These are phyloP conservation scores for Aspergillaceae sp. DNA, from an alignment of 2,329 filamentous ascomycete genomes.

Conservation along the genomic window DNA sequence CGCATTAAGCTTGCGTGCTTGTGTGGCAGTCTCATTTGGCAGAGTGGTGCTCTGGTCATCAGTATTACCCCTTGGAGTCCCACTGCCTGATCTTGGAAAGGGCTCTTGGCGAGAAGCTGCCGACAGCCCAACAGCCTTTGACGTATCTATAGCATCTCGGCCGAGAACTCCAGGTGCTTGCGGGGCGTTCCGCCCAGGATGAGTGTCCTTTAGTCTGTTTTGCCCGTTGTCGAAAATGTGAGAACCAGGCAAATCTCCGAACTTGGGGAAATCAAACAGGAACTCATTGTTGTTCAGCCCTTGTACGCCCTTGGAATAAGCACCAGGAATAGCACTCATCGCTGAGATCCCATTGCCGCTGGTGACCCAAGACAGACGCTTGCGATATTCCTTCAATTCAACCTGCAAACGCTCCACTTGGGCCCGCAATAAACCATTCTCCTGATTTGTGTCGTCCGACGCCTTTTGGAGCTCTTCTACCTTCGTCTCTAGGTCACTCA, in stretches of 20 bases:
- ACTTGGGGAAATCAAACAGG: slow-evolving; percentile 92
- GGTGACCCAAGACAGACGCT: slow-evolving; percentile 61
- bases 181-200: slow-evolving; percentile 11
- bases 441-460: slow-evolving; percentile 71
- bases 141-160: slow-evolving; percentile 15
- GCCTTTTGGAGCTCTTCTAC: slow-evolving; percentile 64
- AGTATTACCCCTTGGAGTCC: slow-evolving; percentile 7
- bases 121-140: background rate
- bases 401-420: slow-evolving; percentile 79
- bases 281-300: slow-evolving; percentile 71
- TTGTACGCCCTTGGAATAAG: slow-evolving; percentile 40
- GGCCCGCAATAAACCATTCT: slow-evolving; percentile 75
- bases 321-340: slow-evolving; percentile 39
- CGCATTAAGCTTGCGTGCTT: slow-evolving; percentile 6
- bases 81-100: slow-evolving; percentile 4
- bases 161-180: slow-evolving; percentile 24
- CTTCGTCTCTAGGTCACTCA: slow-evolving; percentile 46
- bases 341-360: slow-evolving; percentile 41
- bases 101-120: background rate
- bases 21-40: background rate
- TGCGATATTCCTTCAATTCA: slow-evolving; percentile 84
- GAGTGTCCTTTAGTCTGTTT: slow-evolving; percentile 22
- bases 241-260: slow-evolving; percentile 61
- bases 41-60: background rate
- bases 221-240: slow-evolving; percentile 46